A percentile compares a stretch with the other conserved stretches of the same genome.
Evolutionary conservation across 2,329 filamentous ascomycete genomes (phyloP).

Genomic region (Fusarium sp.): DNA sequence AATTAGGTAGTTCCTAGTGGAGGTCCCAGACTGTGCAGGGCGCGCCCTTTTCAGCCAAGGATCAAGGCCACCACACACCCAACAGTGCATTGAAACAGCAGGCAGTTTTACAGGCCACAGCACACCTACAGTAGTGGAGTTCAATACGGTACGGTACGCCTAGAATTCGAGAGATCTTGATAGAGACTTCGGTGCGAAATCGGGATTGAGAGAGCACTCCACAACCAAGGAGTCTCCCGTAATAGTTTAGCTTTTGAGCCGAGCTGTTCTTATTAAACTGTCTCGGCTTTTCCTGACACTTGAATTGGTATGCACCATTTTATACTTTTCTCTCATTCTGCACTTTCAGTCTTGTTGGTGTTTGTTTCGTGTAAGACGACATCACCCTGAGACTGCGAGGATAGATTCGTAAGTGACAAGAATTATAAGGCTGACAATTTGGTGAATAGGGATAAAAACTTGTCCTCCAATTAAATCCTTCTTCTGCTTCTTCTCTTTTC

Average conservation of each 20-base stretch:
- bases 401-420: slow-evolving; percentile 9
- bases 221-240: slow-evolving; percentile 28
- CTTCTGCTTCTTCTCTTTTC: neutral
- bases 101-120: slow-evolving; percentile 9
- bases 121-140: slow-evolving; percentile 11
- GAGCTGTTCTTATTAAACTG: slow-evolving; percentile 32
- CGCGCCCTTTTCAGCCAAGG: slow-evolving; percentile 4
- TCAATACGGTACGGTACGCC: neutral
- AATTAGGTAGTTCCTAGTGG: slow-evolving; percentile 4
- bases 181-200: slow-evolving; percentile 37
- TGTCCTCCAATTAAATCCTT: slow-evolving; percentile 20
- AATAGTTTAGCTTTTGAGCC: slow-evolving; percentile 36
- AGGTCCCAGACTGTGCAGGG: slow-evolving; percentile 4
- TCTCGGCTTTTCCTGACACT: slow-evolving; percentile 6
- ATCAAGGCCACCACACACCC: slow-evolving; percentile 1
- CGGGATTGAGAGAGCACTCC: slow-evolving; percentile 25
- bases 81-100: neutral
- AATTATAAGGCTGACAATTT: slow-evolving; percentile 18
- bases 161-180: slow-evolving; percentile 17
- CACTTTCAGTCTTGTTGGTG: slow-evolving; percentile 21
- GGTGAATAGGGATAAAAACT: slow-evolving; percentile 1
- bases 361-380: slow-evolving; percentile 33
- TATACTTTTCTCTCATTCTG: slow-evolving; percentile 12
- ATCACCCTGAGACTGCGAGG: slow-evolving; percentile 2
- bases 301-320: slow-evolving; percentile 31